Percentiles rank a stretch among this genome's conserved stretches.
phyloP scores from a whole-genome alignment of 2,329 filamentous ascomycete genomes.

The Fusarium pseudonygamai region DNA sequence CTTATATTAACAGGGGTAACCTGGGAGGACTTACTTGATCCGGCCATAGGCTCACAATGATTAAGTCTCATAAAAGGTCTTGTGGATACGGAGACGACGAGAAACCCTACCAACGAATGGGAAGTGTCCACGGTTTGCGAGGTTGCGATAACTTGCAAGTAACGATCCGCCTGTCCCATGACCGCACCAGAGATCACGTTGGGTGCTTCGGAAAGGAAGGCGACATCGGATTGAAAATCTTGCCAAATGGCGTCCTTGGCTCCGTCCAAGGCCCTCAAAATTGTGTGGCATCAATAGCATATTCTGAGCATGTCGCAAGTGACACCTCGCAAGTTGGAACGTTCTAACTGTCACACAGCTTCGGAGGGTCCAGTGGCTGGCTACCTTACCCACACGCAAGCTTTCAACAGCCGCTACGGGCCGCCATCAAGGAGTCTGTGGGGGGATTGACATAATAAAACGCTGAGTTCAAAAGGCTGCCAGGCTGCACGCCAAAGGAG shows the following conservation, averaged over 20 bases:
- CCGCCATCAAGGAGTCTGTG: conserved; percentile 39
- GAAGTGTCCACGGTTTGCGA: background rate
- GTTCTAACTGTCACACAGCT: conserved; percentile 19
- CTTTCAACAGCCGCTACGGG: conserved; percentile 40
- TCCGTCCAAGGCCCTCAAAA: background rate
- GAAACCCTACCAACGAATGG: background rate
- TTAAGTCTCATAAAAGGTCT: background rate
- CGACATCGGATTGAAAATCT: background rate
- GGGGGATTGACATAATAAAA: conserved; percentile 17
- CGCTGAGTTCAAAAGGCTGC: conserved; percentile 21
- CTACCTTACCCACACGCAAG: conserved; percentile 30
- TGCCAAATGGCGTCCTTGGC: background rate
- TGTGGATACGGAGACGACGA: background rate
- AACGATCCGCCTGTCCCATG: background rate
- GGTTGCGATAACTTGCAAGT: background rate
- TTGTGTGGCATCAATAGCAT: conserved; percentile 33
- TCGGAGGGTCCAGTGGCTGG: conserved; percentile 16
- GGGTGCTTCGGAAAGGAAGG: background rate
- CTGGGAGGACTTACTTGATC: conserved; percentile 24
- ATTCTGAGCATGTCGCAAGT: conserved; percentile 29
- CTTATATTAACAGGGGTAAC: conserved; percentile 27
- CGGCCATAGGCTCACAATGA: conserved; percentile 18
- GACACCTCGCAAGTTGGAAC: conserved; percentile 21
- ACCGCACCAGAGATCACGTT: background rate
- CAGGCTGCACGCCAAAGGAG: conserved; percentile 27